Percentiles rank a stretch among this genome's conserved stretches.
Conservation (phyloP, 208 protist species). For the Leishmania braziliensis region DNA sequence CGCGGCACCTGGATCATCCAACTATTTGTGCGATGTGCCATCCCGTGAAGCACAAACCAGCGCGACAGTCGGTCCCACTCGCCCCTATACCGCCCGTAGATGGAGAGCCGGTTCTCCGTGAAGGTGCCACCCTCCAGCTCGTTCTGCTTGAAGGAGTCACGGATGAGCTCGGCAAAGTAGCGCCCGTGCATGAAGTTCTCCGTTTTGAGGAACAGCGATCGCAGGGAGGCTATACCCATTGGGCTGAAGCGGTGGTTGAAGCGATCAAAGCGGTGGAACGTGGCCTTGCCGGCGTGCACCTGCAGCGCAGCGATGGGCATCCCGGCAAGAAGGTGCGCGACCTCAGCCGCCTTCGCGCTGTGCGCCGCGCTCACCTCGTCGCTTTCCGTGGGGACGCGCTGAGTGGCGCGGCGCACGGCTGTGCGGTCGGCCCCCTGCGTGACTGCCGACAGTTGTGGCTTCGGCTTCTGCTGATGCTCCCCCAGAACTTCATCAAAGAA, state of each 20-base stretch:
- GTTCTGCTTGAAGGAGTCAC: constrained; percentile 50
- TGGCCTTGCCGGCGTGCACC: constrained; percentile 80
- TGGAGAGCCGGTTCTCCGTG: constrained; percentile 87
- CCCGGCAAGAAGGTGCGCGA: constrained; percentile 33
- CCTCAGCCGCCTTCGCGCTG: constrained; percentile 27
- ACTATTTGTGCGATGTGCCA: constrained; percentile 93
- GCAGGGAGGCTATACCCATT: constrained; percentile 62
- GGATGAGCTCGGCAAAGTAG: constrained; percentile 90
- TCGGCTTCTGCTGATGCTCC: not conserved
- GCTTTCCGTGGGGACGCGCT: not conserved
- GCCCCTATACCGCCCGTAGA: constrained; percentile 59
- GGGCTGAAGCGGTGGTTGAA: constrained; percentile 90
- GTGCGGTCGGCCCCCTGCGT: not conserved
- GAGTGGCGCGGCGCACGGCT: not conserved
- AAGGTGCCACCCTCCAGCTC: constrained; percentile 59
- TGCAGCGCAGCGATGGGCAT: constrained; percentile 78
- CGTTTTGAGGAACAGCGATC: constrained; percentile 83
- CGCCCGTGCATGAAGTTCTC: constrained; percentile 90
- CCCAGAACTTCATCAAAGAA: constrained; percentile 39
- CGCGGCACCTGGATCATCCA: constrained; percentile 98
- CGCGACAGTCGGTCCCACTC: constrained; percentile 80
- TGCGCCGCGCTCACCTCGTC: not conserved
- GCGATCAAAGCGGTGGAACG: constrained; percentile 90
- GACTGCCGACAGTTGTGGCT: not conserved
- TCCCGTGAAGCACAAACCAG: constrained; percentile 87